Evolutionary conservation across 2,329 filamentous ascomycete species (phyloP).

Genomic region (Xylariaceae sp.): DNA sequence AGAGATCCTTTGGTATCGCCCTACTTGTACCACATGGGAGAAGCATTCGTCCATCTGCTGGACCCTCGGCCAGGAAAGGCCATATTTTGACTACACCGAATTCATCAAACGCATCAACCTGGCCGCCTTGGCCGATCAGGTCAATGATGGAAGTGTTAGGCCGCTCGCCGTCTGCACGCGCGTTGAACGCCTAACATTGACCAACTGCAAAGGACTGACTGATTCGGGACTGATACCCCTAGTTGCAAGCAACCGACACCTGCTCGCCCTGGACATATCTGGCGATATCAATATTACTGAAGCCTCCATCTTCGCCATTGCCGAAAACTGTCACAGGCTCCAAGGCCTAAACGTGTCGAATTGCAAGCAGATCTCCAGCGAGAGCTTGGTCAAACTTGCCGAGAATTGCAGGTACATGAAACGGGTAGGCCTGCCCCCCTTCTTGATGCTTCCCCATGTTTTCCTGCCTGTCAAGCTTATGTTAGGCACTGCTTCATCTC

Average conservation of each 20-base stretch:
- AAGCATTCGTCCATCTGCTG: conserved; percentile 80
- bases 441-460: conserved; percentile 12
- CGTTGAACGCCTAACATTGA: conserved; percentile 89
- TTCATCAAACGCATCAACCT: conserved; percentile 93
- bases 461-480: neutral
- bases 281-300: conserved; percentile 65
- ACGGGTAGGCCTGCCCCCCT: conserved; percentile 61
- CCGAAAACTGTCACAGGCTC: conserved; percentile 78
- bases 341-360: conserved; percentile 93
- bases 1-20: conserved; percentile 91
- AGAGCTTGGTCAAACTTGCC: conserved; percentile 80
- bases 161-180: conserved; percentile 84
- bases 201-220: conserved; percentile 82
- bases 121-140: conserved; percentile 70
- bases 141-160: conserved; percentile 88
- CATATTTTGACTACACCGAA: conserved; percentile 86
- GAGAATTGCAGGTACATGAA: conserved; percentile 85
- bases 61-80: conserved; percentile 71
- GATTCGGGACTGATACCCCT: conserved; percentile 82
- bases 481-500: conserved; percentile 8
- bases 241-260: conserved; percentile 74
- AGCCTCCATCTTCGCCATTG: conserved; percentile 58
- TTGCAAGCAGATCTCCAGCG: conserved; percentile 82
- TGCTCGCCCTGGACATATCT: conserved; percentile 90
- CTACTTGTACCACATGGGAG: conserved; percentile 83